Conservation (phyloP, 2,329 filamentous ascomycete species). For the Fusarium euwallaceae region DNA sequence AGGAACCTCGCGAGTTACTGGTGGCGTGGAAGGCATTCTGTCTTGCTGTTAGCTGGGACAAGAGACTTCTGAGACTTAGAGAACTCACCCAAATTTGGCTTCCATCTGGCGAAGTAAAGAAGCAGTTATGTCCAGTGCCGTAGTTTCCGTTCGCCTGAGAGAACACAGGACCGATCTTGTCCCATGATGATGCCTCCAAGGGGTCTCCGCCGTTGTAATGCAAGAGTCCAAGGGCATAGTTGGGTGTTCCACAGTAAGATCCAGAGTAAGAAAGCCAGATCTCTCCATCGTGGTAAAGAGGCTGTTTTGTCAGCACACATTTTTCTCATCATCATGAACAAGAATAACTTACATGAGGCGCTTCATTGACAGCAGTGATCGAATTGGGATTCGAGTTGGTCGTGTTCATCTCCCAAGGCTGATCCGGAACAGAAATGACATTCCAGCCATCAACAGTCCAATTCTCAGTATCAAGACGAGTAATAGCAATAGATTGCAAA, state of each 20-base stretch:
- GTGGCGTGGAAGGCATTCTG: conserved; percentile 16
- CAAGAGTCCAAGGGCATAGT: conserved; percentile 65
- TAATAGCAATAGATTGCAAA: conserved; percentile 20
- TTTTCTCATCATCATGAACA: fast-evolving
- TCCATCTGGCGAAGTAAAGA: conserved; percentile 67
- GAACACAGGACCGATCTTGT: conserved; percentile 63
- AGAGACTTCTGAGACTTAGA: too few relatives aligned
- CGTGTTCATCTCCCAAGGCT: conserved; percentile 25
- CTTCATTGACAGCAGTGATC: conserved; percentile 16
- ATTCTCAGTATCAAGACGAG: conserved; percentile 9
- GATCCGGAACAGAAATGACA: conserved; percentile 25
- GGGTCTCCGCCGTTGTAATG: conserved; percentile 66
- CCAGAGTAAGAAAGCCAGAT: conserved; percentile 66
- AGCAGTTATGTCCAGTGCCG: conserved; percentile 67
- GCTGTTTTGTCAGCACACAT: neutral
- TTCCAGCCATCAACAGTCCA: conserved; percentile 27
- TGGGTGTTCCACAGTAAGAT: conserved; percentile 66
- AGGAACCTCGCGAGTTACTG: conserved; percentile 6
- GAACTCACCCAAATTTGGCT: conserved; percentile 59
- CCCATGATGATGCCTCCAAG: conserved; percentile 59
- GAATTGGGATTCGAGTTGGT: conserved; percentile 3
- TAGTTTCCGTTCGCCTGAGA: conserved; percentile 67
- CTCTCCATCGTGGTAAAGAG: conserved; percentile 63
- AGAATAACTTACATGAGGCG: conserved; percentile 10
- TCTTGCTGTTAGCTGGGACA: too few relatives aligned